Base-by-base conservation (phyloP, 1,139 yeast genomes). In the Tardiomyces digboiensis region DNA sequence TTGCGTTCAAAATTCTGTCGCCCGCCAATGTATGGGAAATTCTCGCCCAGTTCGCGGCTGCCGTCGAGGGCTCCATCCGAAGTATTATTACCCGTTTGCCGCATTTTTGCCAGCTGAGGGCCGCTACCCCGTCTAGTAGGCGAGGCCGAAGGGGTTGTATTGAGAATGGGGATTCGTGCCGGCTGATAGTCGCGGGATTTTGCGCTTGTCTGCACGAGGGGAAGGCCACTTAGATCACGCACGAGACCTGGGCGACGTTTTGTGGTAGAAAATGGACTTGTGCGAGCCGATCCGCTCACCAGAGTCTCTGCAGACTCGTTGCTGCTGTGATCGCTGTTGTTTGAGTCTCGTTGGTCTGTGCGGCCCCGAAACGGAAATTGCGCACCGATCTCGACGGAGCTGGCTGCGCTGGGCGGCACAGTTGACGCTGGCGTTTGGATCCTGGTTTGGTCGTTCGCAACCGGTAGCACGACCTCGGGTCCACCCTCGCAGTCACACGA, bases 361-460 rank as follows among this genome's bases (percentile, higher is more conserved):
- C 40, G 33, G 38, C 44, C 52, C 19, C 48, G 55, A 45, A 62
- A 63, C 10, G 66, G 61, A 47, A 60, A 53, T 26, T 60, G 58
- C 16, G 61, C 54, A 33, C 67, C 66, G 42, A 62, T 59, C 45
- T 61, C 63, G 19, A 53, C 54, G 7, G 55, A 51, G 19, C 48
- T 44, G 46, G 46, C 46, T 21, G 44, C 49, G 43, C 42, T 49
- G 47, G 44, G 56, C 48, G 50, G 51, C 23, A 46, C 39, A n/a
- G 56, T 45, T 10, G 60, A 49, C 10, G 64, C 65, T 18, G 66
- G 66, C 21, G 61, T 60, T 41, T 58, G 57, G 42, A 62, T 61
- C 13, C 62, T 52, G 38, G 54, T 52, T 38, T 53, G 53, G 51
- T 57, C 58, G 45, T 53, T 52, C 16, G 59, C 44, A 20, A 52